Base-by-base conservation (phyloP, 2,329 filamentous ascomycete species). In the Sporothrix pseudoabietina region DNA sequence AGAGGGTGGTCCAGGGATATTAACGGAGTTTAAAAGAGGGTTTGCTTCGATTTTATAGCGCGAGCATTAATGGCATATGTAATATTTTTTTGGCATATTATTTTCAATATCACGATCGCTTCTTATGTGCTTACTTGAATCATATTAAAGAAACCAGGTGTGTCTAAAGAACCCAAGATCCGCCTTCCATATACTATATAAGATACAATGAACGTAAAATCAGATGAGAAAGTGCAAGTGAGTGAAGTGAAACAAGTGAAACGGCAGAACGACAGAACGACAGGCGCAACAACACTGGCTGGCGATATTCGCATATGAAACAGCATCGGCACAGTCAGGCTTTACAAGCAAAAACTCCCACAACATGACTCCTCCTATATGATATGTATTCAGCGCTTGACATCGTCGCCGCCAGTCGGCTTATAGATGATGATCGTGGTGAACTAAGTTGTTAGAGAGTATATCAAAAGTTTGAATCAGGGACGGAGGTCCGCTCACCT, bases 371-470 rank as follows among this genome's bases (percentile, higher is more conserved):
- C n/a, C 61, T 47, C n/a, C 39, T 26, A 16, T 41, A 19, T 47
- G 3, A 47, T 30, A 19, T 30, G 1, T 12, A 30, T n/a, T 41
- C 57, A 76, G 12, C 69, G 70, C 69, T 80, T 82, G n/a, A 69
- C 19, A 49, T 87, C 84, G 75, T 89, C 87, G n/a, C 83, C 81
- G 6, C 85, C 85, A 12, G 94, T 94, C 22, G 94, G 94, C 85
- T 98, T 98, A 84, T 98, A 98, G 85, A 98, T 91, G 80, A 98
- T 97, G 2, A 94, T 98, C 4, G 95, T 98, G 49, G 98, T 92
- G 82, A 98, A 98, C 95, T 98, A 78, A 71, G 19, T 26, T 52
- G 54, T 65, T 71, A 68, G 49, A 26, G 26, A 26, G 26, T 26
- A 26, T 26, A 26, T 26, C 26, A 26, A 26, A 26, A 26, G 26